Evolutionary conservation across 805 yeast species (phyloP).

Genomic region (Pichia nakasei): DNA sequence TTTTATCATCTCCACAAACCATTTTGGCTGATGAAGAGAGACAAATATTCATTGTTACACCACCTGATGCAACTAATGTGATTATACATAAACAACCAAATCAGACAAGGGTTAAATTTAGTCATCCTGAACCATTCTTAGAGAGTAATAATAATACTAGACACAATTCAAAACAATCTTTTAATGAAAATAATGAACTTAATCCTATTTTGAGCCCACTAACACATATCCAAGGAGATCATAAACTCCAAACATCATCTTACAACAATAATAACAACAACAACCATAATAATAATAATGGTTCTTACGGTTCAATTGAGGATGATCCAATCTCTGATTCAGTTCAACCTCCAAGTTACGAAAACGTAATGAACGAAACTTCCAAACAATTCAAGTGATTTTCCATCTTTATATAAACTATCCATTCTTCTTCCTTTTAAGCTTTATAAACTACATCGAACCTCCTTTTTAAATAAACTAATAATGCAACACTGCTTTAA

Average conservation of each 20-base stretch:
- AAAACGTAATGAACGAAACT: slow-evolving; percentile 28
- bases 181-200: slow-evolving; percentile 5
- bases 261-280: background rate
- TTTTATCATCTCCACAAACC: slow-evolving; percentile 40
- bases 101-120: slow-evolving; percentile 18
- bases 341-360: slow-evolving; percentile 29
- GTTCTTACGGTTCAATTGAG: slow-evolving; percentile 4
- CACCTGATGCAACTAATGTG: slow-evolving; percentile 13
- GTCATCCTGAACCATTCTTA: slow-evolving; percentile 27
- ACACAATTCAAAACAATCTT: background rate
- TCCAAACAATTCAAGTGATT: slow-evolving; percentile 18
- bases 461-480: no score
- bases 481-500: no score
- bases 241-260: background rate
- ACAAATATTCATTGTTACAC: slow-evolving; percentile 21
- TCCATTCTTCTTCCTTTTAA: no score
- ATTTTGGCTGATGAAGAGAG: slow-evolving; percentile 17
- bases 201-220: slow-evolving; percentile 20
- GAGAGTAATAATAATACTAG: slow-evolving; percentile 9
- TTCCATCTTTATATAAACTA: no score
- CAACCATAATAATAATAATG: slow-evolving; percentile 1
- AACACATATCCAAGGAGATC: slow-evolving; percentile 7
- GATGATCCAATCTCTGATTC: background rate
- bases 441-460: no score
- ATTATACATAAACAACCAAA: slow-evolving; percentile 20